A percentile compares a stretch with the other conserved stretches of the same genome.
Conservation (phyloP, 2,329 filamentous ascomycete genomes). For the Aspergillus vadensis region DNA sequence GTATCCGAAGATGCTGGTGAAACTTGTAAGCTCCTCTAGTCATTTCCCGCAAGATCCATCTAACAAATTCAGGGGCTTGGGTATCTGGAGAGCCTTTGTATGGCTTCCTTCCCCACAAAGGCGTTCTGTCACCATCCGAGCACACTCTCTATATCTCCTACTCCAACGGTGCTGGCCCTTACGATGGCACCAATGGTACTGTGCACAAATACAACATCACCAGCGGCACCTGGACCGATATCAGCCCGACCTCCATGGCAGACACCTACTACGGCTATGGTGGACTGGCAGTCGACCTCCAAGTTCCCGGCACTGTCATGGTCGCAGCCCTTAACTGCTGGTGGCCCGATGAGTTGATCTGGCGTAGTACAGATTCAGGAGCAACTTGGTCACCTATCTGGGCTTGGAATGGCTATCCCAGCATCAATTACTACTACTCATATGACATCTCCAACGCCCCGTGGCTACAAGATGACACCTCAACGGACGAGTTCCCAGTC, state of each 20-base stretch:
- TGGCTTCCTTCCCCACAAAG: slow-evolving; percentile 58
- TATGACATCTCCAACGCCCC: slow-evolving; percentile 54
- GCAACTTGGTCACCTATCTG: slow-evolving; percentile 58
- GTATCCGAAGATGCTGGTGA: slow-evolving; percentile 56
- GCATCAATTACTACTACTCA: slow-evolving; percentile 51
- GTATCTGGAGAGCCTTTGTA: slow-evolving; percentile 53
- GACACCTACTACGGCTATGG: slow-evolving; percentile 59
- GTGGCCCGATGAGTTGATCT: slow-evolving; percentile 62
- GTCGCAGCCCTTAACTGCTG: slow-evolving; percentile 61
- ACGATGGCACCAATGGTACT: slow-evolving; percentile 57
- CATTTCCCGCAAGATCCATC: background rate
- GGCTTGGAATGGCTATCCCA: slow-evolving; percentile 53
- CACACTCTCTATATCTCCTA: slow-evolving; percentile 60
- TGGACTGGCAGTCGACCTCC: slow-evolving; percentile 56
- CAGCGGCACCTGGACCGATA: slow-evolving; percentile 55
- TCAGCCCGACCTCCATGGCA: slow-evolving; percentile 55
- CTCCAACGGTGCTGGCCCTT: slow-evolving; percentile 58
- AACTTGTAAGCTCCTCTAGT: slow-evolving; percentile 47
- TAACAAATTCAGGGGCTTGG: slow-evolving; percentile 17
- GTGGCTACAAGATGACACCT: slow-evolving; percentile 56
- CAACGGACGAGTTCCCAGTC: slow-evolving; percentile 28
- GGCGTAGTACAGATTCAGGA: slow-evolving; percentile 58
- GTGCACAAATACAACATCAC: slow-evolving; percentile 59
- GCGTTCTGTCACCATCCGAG: slow-evolving; percentile 53
- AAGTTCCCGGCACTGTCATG: slow-evolving; percentile 58